phyloP scores from a whole-genome alignment of 2,329 filamentous ascomycete species.

The Aureobasidium namibiae region DNA sequence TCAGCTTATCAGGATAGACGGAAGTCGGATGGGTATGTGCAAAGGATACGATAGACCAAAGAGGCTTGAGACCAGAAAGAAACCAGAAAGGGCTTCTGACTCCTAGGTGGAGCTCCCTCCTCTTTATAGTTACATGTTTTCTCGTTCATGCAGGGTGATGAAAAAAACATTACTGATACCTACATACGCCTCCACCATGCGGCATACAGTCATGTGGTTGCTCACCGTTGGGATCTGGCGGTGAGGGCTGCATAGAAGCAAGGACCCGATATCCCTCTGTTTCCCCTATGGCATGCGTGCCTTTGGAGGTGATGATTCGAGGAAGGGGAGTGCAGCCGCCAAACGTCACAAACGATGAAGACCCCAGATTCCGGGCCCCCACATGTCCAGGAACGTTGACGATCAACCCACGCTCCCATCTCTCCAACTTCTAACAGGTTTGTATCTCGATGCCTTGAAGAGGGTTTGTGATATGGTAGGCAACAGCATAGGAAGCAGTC shows the following conservation, averaged over 20 bases:
- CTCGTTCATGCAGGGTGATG: slow-evolving; percentile 3
- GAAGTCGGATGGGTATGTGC: background rate
- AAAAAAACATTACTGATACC: background rate
- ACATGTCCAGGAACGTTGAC: slow-evolving; percentile 4
- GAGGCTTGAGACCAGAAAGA: slow-evolving; percentile 1
- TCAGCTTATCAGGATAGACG: background rate
- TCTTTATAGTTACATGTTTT: slow-evolving; percentile 1
- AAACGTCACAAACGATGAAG: background rate
- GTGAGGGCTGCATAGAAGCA: slow-evolving; percentile 6
- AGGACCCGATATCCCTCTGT: background rate
- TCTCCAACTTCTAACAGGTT: background rate
- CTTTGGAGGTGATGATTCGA: background rate
- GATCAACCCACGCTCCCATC: background rate
- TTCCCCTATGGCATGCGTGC: background rate
- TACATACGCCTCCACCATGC: background rate
- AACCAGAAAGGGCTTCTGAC: background rate
- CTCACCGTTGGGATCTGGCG: background rate
- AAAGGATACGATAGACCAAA: background rate
- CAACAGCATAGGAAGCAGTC: background rate
- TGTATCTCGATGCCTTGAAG: too few relatives aligned
- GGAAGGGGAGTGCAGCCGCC: background rate
- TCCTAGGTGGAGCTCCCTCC: background rate
- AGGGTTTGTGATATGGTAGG: background rate
- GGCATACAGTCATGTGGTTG: background rate
- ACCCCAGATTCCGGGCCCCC: background rate